These are phyloP conservation scores for sunflower (Helianthus annuus) DNA, from an alignment of 129 eudicot genomes.

Conservation along the genomic window DNA sequence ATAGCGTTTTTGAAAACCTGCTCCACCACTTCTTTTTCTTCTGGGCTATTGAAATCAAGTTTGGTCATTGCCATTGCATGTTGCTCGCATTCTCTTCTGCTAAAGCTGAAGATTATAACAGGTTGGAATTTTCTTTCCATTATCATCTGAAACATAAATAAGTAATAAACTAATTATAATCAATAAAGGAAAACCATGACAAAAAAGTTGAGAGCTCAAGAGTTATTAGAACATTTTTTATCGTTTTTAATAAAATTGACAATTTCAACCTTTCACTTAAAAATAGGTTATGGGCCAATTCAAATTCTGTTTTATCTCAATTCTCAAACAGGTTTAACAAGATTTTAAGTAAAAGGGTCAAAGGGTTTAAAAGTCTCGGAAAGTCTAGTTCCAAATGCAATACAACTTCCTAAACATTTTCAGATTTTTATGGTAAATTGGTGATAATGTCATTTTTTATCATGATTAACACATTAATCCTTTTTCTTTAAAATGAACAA, in stretches of 20 bases:
- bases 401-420: background rate
- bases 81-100: conserved; percentile 98
- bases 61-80: conserved; percentile 98
- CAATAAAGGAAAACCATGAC: background rate
- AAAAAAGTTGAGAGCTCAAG: background rate
- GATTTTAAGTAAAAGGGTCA: background rate
- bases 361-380: background rate
- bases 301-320: conserved; percentile 6
- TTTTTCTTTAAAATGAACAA: background rate
- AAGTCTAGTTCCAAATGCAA: background rate
- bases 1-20: conserved; percentile 80
- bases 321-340: background rate
- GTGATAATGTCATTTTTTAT: background rate
- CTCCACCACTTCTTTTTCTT: conserved; percentile 89
- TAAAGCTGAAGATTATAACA: conserved; percentile 92
- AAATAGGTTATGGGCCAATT: background rate
- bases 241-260: background rate
- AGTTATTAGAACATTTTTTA: background rate
- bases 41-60: conserved; percentile 85
- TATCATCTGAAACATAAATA: conserved; percentile 70
- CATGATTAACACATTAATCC: background rate
- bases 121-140: conserved; percentile 98
- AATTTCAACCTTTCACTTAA: background rate
- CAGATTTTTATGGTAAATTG: background rate
- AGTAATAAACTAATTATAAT: background rate